Percentiles rank a stretch among this genome's conserved stretches.
Conservation (phyloP, 176 grass and related monocot species). For the Musa acuminata region DNA sequence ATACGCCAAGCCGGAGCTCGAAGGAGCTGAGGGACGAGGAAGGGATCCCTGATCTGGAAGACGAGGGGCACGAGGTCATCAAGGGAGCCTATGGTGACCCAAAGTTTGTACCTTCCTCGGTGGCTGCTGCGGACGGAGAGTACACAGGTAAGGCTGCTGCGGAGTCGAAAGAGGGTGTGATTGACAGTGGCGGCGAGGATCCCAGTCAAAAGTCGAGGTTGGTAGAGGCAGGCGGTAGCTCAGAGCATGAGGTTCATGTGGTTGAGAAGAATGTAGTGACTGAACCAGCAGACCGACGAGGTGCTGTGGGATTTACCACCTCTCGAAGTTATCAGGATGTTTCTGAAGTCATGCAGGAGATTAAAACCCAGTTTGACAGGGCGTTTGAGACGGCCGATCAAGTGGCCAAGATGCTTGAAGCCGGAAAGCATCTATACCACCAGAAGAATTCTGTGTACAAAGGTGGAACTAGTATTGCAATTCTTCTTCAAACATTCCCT, state of each 20-base stretch:
- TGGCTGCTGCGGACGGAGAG: constrained; percentile 27
- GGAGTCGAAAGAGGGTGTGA: constrained; percentile 35
- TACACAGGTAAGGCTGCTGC: background rate
- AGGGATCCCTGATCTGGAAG: constrained; percentile 91
- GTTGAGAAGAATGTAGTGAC: constrained; percentile 66
- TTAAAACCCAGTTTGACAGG: constrained; percentile 61
- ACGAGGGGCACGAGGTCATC: constrained; percentile 55
- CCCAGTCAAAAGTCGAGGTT: constrained; percentile 38
- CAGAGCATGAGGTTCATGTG: constrained; percentile 64
- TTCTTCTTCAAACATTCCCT: background rate
- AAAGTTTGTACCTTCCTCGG: constrained; percentile 24
- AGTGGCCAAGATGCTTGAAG: constrained; percentile 83
- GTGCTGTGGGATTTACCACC: constrained; percentile 1
- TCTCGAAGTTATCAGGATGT: constrained; percentile 57
- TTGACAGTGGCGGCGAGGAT: constrained; percentile 36
- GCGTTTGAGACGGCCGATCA: constrained; percentile 57
- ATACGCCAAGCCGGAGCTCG: constrained; percentile 61
- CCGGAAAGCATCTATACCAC: constrained; percentile 82
- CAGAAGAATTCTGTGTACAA: constrained; percentile 45
- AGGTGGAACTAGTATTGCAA: background rate
- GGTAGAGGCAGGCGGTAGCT: constrained; percentile 29
- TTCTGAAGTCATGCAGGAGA: constrained; percentile 57
- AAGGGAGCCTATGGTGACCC: constrained; percentile 69
- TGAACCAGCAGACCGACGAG: constrained; percentile 30
- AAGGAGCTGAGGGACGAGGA: constrained; percentile 82